phyloP scores from a whole-genome alignment of 225 moss, liverwort and hornwort genomes.

The Climacium dendroides region DNA sequence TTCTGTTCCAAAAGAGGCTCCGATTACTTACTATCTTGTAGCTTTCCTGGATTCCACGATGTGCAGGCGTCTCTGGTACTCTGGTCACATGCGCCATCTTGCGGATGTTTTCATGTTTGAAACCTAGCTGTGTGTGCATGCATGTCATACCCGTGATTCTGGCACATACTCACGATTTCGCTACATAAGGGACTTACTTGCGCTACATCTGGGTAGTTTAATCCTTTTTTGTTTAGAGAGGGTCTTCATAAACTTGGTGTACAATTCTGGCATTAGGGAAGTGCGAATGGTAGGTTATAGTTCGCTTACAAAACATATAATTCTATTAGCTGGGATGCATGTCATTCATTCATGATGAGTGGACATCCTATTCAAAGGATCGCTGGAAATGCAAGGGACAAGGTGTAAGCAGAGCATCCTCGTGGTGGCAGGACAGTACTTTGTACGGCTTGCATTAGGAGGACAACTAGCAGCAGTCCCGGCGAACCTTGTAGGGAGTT shows the following conservation, averaged over 20 bases:
- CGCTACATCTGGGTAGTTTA: not conserved
- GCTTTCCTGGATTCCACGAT: conserved; percentile 4
- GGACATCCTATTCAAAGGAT: not conserved
- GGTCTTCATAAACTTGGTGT: not conserved
- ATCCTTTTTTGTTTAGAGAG: not conserved
- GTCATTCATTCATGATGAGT: not conserved
- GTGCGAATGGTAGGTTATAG: not conserved
- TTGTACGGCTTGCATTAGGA: not conserved
- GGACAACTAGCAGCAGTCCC: conserved; percentile 1
- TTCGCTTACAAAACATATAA: not conserved
- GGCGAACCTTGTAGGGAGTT: conserved; percentile 1
- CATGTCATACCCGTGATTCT: not conserved
- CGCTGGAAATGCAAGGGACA: not conserved
- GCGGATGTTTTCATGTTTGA: not conserved
- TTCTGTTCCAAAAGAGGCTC: not conserved
- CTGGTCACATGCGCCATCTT: not conserved
- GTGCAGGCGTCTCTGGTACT: conserved; percentile 3
- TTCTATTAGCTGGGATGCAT: conserved; percentile 3
- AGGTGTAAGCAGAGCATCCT: conserved; percentile 15
- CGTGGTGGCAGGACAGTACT: conserved; percentile 22
- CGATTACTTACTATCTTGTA: not conserved
- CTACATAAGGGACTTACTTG: not conserved
- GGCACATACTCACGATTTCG: not conserved
- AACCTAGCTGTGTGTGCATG: conserved; percentile 1
- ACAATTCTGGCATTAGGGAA: not conserved